Conservation (phyloP, 2,329 filamentous ascomycete species). For the Clonostachys solani region DNA sequence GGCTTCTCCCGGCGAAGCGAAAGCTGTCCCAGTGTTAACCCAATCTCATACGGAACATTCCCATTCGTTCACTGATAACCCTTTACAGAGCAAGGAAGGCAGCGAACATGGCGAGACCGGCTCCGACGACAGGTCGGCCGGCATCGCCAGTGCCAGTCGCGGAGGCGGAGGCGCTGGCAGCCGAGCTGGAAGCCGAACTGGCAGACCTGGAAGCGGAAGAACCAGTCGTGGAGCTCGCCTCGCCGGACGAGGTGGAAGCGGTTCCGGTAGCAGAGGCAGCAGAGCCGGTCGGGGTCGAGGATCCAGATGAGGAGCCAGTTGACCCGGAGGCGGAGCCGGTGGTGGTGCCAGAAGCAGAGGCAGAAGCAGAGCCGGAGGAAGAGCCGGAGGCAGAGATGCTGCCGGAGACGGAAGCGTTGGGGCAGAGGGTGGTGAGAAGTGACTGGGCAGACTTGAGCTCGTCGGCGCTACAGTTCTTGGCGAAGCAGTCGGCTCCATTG, state of each 20-base stretch:
- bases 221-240: background rate
- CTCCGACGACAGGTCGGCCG: slow-evolving; percentile 2
- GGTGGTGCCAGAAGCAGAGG: background rate
- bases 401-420: background rate
- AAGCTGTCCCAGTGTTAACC: background rate
- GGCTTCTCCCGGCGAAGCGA: background rate
- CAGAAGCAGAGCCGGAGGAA: background rate
- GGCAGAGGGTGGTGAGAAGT: background rate
- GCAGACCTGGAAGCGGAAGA: background rate
- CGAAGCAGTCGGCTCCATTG: background rate
- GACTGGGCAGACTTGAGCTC: slow-evolving; percentile 2
- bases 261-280: background rate
- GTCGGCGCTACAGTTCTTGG: background rate
- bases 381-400: background rate
- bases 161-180: background rate
- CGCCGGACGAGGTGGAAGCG: background rate
- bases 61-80: background rate
- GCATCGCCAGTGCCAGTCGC: background rate
- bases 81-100: slow-evolving; percentile 4
- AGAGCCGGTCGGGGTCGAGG: background rate
- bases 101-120: slow-evolving; percentile 11
- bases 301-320: background rate
- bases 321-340: background rate
- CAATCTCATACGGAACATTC: background rate
- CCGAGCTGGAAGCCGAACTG: background rate